Base-by-base conservation (phyloP, 768 basidiomycete species). In the Tylopilus plumbeoviolaceoides region DNA sequence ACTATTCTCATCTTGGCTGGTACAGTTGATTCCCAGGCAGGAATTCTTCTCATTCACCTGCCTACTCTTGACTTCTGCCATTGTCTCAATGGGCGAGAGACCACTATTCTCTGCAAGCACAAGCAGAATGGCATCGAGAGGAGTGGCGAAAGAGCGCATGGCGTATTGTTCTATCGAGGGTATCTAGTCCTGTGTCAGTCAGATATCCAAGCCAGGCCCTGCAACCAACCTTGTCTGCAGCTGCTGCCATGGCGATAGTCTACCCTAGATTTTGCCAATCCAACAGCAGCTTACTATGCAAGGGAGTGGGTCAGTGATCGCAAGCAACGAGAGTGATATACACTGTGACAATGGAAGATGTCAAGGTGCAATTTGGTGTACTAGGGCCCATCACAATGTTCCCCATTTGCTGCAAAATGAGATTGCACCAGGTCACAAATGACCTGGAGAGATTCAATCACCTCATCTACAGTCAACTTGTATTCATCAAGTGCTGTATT, bases 161-260 rank as follows among this genome's bases (percentile, higher is more conserved):
- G 97, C 97, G 66, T 99, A 99, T 76, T 99, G 97, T 73, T 99
- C 97, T 63, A 99, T 98, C 27, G 92, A 81, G 1, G 97, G 87
- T 59, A 97, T 95, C 91, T 94, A 51, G 10, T 25, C 42, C 15
- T 44, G 33, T 20, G 39, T 48, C 35, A 59, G 39, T 50, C 50
- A 47, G n/a, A 21, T 10, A 41, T 15, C 9, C 17, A 7, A 2
- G 12, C 35, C 21, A 36, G n/a, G 44, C 18, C 2, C 38, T 43
- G 53, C 30, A 31, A 62, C 74, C 18, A 44, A 90, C 91, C 73
- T 97, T 86, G 70, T 99, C 97, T 9, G 97, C 97, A 41, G 91
- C 93, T 67, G 93, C 90, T 52, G 88, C 77, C 1, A 99, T 95
- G 18, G 97, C 93, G 54, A 98, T 80, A n/a, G n/a, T n/a, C n/a